Evolutionary conservation across 768 basidiomycete species (phyloP), one percentile per base, ranked within the genome.

Genomic region (Mycena leptocephala): DNA sequence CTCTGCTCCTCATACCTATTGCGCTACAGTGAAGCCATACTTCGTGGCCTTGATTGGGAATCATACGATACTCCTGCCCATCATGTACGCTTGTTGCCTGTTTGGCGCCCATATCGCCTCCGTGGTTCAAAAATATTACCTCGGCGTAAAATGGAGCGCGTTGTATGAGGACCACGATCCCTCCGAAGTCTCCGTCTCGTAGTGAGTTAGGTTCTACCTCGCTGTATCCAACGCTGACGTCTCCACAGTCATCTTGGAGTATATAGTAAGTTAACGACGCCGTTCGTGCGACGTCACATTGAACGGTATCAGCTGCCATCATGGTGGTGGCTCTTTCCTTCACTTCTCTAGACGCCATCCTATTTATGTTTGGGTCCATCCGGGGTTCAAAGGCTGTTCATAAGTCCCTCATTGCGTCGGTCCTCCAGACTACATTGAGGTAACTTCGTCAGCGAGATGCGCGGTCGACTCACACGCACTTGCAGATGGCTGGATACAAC

Each of bases 401-500:
- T 20, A 11, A 46, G 43, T 46, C 43, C 20, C 43, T 46, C 43
- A 46, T 46, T 20, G 43, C 43, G 22, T 46, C 43, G 7, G 43
- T 46, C 16, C 22, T 46, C 16, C 43, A 46, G 43, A 46, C 43
- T 16, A 46, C 43, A 14, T 46, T 46, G 18, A 46, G 43, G 43
- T 46, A 46, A 37, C 43, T 14, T 46, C 18, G 16, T n/a, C n/a
- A n/a, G n/a, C 43, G 43, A 20, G 7, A 9, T 28, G 11, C 7
- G 7, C 28, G 24, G 10, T 48, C 33, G 22, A 65, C 32, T 30
- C 26, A 46, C 24, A 30, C 32, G 32, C 18, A 20, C 63, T 28
- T 65, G 26, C 28, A 65, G 63, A 65, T 65, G 63, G 63, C 41
- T 65, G 14, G 63, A 65, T 65, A 65, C 63, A 24, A 65, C 63